Conservation (phyloP, 164 flowering plant species). For the Pachysandra terminalis region DNA sequence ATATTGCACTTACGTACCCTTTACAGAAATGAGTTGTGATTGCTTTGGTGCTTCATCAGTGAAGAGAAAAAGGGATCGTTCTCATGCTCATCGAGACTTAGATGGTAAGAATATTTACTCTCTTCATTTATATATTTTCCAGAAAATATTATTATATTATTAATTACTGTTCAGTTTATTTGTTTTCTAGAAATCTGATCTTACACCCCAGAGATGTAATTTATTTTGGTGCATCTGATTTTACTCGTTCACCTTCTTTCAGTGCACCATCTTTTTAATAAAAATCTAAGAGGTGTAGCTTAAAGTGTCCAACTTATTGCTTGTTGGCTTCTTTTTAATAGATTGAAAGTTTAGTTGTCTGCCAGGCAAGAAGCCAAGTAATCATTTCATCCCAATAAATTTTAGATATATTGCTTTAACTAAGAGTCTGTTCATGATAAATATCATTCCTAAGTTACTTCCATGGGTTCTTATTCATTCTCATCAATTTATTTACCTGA, state of each 20-base stretch:
- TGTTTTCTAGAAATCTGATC: no score
- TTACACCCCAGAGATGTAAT: no score
- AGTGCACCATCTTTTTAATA: neutral
- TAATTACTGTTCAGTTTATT: no score
- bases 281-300: neutral
- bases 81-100: constrained; percentile 7
- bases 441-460: neutral
- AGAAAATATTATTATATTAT: no score
- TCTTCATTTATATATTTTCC: no score
- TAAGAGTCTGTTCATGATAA: neutral
- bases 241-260: no score
- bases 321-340: neutral
- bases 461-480: neutral
- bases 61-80: constrained; percentile 11
- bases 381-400: neutral
- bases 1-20: neutral
- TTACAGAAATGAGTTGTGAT: constrained; percentile 39
- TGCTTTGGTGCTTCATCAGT: constrained; percentile 37
- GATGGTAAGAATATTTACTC: constrained; percentile 27
- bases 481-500: neutral
- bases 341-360: neutral
- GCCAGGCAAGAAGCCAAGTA: neutral
- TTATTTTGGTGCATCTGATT: no score
- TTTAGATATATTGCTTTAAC: neutral
- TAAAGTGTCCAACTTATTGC: neutral